Evolutionary conservation across 805 yeast genomes (phyloP), one percentile per base, ranked within the genome.

Genomic region (Crinitomyces ghanaensis): DNA sequence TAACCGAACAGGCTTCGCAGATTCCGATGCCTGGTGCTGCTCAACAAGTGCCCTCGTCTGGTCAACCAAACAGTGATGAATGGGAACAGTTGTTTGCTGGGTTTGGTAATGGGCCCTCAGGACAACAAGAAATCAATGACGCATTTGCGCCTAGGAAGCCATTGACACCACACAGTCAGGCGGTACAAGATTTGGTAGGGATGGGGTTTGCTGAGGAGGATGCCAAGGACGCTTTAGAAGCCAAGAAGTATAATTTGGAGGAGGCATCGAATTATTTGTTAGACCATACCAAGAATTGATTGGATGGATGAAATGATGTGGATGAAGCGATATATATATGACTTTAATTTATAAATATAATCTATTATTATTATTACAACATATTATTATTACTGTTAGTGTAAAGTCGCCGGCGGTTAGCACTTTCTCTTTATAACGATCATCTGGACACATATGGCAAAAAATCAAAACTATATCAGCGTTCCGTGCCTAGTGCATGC

Each of bases 1-100:
- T 15, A 3, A 18, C 12, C n/a, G 14, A 20, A 16, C 19, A 19
- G 11, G 7, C 15, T 28, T 19, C 13, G 11, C 16, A 11, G 14
- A 11, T 7, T 11, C 9, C 30, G 16, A 17, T 13, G 19, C 19
- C 19, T 11, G 22, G 28, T 25, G 15, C 28, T 17, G 17, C 17
- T 6, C 12, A 17, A 13, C 28, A 25, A 25, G 17, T 15, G 12
- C 19, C 13, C 12, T 17, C 43, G 19, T 35, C 40, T 4, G 36
- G 46, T 11, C 41, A 39, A 30, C 19, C 40, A 17, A 8, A 39
- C 19, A 68, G 65, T 34, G 93, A 83, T 48, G 96, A 85, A 54
- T 85, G 96, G 96, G 95, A 85, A 49, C 86, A 83, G 58, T 68
- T 85, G 17, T 85, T 85, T 60, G 88, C 93, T 3, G 94, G 93